Conservation (phyloP, 163 green algal species). For the Coccomyxa subellipsoidea region DNA sequence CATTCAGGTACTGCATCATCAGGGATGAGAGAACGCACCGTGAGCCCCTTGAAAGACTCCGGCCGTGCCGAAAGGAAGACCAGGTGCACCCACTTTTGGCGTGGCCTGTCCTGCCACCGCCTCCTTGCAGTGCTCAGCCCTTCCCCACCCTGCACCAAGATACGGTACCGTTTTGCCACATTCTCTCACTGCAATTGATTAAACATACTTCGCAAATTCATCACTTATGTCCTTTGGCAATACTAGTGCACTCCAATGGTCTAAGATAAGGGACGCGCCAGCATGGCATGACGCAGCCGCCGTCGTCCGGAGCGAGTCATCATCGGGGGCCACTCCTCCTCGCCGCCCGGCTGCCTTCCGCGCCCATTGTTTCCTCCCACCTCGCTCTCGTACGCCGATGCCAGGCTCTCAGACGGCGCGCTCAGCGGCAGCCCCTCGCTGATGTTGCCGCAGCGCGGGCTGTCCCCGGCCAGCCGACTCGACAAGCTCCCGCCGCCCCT, state of each 20-base stretch:
- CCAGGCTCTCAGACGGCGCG: neutral
- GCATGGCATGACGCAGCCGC: neutral
- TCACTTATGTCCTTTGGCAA: too few species aligned
- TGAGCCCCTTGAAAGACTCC: conserved; percentile 51
- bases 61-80: conserved; percentile 64
- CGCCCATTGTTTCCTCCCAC: neutral
- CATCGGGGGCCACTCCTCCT: neutral
- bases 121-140: neutral
- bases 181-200: too few species aligned
- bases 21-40: neutral
- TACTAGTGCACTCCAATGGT: too few species aligned
- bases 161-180: too few species aligned
- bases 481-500: conserved; percentile 6
- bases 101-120: conserved; percentile 4
- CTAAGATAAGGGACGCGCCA: neutral
- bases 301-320: neutral
- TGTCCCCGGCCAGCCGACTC: conserved; percentile 15
- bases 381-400: neutral
- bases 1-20: neutral
- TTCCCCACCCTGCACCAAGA: conserved; percentile 4
- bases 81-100: conserved; percentile 34
- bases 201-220: too few species aligned
- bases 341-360: neutral
- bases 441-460: neutral
- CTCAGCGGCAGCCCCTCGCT: neutral